These are phyloP conservation scores for Allium sativum DNA, from an alignment of 106 monocot species.

Conservation along the genomic window DNA sequence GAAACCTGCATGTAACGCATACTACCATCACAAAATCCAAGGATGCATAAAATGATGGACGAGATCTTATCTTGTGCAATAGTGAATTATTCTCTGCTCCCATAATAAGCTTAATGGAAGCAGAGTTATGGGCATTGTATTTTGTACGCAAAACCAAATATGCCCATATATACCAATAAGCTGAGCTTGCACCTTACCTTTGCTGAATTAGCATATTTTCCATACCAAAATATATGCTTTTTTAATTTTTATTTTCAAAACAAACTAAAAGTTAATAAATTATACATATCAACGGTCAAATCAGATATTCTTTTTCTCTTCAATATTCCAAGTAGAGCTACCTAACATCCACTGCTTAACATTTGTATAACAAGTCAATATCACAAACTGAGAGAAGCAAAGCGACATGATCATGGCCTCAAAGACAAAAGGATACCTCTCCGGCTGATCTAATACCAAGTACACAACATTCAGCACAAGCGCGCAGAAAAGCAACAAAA, in stretches of 20 bases:
- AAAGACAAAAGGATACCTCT: slow-evolving; percentile 84
- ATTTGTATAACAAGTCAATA: slow-evolving; percentile 53
- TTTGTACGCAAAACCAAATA: no score
- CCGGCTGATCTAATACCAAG: slow-evolving; percentile 42
- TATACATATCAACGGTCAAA: neutral
- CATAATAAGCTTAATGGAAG: no score
- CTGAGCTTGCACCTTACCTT: no score
- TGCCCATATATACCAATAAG: no score
- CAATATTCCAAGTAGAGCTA: slow-evolving; percentile 4
- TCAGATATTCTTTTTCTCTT: slow-evolving; percentile 61
- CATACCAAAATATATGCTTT: no score
- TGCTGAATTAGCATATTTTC: no score
- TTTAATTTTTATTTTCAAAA: neutral
- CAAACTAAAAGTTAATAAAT: neutral
- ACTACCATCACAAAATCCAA: no score
- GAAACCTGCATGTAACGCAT: no score
- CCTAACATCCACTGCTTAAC: slow-evolving; percentile 53
- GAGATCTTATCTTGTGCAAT: no score
- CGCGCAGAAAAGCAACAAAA: slow-evolving; percentile 21
- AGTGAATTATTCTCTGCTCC: no score
- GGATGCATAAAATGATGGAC: no score
- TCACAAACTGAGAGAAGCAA: slow-evolving; percentile 88
- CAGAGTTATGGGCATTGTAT: no score
- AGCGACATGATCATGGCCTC: slow-evolving; percentile 87
- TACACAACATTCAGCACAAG: slow-evolving; percentile 45